Base-by-base conservation (phyloP, 805 yeast species). In the Kluyveromyces aestuarii region DNA sequence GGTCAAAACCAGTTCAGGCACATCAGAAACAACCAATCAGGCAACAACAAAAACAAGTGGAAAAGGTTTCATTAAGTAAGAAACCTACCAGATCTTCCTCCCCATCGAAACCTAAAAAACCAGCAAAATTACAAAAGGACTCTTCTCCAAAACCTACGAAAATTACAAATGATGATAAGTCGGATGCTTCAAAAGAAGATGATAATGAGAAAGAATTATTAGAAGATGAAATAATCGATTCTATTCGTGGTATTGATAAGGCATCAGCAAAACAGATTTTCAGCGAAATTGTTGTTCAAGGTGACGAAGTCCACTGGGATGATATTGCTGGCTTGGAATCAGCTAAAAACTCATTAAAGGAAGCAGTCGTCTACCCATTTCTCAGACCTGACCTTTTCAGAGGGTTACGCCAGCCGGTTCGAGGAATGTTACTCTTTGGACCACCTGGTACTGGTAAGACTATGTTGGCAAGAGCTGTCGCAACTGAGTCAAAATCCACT, bases 391-490 rank as follows among this genome's bases (percentile, higher is more conserved):
- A 93, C 66, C 72, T 91, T 53, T 93, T 91, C 61, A 78, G 81
- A 51, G 98, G 98, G 1, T 71, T 93, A 50, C 74, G 98, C 56
- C 98, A 90, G 67, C 99, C 99, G 0, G 93, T 96, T 0, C 72
- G 96, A 57, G 99, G 99, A 2, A 90, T 91, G 96, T 72, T 91
- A 27, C 69, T 91, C 41, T 91, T 91, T 69, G 99, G 99, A 0
- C 99, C 99, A 0, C 98, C 99, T 0, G 99, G 99, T 8, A 91
- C 99, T 0, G 99, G 99, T 51, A 91, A 91, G 59, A 91, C 99
- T 0, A 91, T 93, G 99, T 74, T 91, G 54, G 98, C 98, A 0
- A 74, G 96, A 55, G 97, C 99, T 0, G 98, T 93, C 6, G 98
- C 98, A 1, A 89, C 96, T 0, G 98, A 93, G 67, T 86, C 96